Evolutionary conservation across 179 eudicot species (phyloP).

Genomic region (Heliamphora pulchella): DNA sequence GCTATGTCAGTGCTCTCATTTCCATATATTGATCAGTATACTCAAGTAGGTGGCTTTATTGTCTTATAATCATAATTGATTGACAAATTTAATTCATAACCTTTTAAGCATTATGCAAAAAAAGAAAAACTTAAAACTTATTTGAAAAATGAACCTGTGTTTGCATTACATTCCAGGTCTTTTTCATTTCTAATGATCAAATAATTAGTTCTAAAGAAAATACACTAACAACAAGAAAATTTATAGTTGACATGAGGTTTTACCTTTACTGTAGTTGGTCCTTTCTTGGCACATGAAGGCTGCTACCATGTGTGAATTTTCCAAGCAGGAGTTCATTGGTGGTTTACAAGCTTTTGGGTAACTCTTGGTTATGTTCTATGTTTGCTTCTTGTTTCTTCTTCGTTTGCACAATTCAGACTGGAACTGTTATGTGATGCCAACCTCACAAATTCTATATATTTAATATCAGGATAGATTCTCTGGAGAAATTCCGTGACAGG

Average conservation of each 20-base stretch:
- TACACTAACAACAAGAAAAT: not conserved
- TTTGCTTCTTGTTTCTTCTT: slow-evolving; percentile 8
- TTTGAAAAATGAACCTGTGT: not conserved
- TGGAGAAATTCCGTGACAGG: slow-evolving; percentile 79
- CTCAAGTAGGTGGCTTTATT: not conserved
- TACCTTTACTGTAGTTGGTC: slow-evolving; percentile 53
- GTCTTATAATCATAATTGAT: not conserved
- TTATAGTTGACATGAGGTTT: slow-evolving; percentile 6
- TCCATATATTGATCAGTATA: not conserved
- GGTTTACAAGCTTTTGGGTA: slow-evolving; percentile 92
- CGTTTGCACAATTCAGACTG: not conserved
- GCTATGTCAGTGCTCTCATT: not conserved
- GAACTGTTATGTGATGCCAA: slow-evolving; percentile 2
- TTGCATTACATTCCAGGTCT: not conserved
- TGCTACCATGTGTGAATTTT: slow-evolving; percentile 98
- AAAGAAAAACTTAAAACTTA: not conserved
- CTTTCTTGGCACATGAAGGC: slow-evolving; percentile 99
- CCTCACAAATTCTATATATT: slow-evolving; percentile 14
- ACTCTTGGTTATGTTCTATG: slow-evolving; percentile 16
- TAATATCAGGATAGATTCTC: slow-evolving; percentile 67
- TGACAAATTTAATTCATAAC: not conserved
- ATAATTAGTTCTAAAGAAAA: not conserved
- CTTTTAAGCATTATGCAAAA: not conserved
- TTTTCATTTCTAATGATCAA: not conserved
- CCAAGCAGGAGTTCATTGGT: slow-evolving; percentile 85